Percentiles rank a stretch among this genome's conserved stretches.
Evolutionary conservation across 345 rosid species (phyloP).

Genomic region (Euphorbia lathyris): DNA sequence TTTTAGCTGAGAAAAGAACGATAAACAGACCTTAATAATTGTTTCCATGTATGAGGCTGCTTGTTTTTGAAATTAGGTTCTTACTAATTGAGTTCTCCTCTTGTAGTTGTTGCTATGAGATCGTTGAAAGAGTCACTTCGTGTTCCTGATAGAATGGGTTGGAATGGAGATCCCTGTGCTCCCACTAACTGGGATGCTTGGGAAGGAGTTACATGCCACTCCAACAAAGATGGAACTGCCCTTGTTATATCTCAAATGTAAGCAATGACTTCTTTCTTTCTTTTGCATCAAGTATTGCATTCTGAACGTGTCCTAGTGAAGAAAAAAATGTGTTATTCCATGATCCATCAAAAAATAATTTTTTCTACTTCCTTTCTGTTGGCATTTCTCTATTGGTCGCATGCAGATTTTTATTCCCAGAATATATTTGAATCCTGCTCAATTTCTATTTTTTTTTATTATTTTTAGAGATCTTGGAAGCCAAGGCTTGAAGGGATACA

Average conservation of each 20-base stretch:
- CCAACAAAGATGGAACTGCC: conserved; percentile 56
- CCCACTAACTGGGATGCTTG: conserved; percentile 98
- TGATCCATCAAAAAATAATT: neutral
- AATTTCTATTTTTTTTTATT: conserved; percentile 8
- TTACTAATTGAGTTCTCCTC: neutral
- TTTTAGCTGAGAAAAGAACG: neutral
- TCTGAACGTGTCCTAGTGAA: neutral
- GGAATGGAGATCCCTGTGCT: conserved; percentile 99
- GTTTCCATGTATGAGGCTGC: neutral
- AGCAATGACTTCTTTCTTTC: conserved; percentile 24
- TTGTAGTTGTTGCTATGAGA: conserved; percentile 77
- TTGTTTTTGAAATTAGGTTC: neutral
- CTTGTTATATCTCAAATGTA: conserved; percentile 87
- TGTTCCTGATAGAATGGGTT: conserved; percentile 94
- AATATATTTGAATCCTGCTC: conserved; percentile 1
- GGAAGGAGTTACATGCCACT: conserved; percentile 91
- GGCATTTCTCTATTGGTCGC: neutral
- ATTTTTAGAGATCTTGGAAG: conserved; percentile 77
- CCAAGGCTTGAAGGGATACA: conserved; percentile 85
- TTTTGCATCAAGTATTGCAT: neutral
- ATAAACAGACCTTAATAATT: neutral
- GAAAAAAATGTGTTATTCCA: neutral
- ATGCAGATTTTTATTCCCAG: neutral
- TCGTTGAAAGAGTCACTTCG: conserved; percentile 84
- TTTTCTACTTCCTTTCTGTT: conserved; percentile 1